phyloP scores from a whole-genome alignment of 331 rosid species.

The Quercus tomentella region DNA sequence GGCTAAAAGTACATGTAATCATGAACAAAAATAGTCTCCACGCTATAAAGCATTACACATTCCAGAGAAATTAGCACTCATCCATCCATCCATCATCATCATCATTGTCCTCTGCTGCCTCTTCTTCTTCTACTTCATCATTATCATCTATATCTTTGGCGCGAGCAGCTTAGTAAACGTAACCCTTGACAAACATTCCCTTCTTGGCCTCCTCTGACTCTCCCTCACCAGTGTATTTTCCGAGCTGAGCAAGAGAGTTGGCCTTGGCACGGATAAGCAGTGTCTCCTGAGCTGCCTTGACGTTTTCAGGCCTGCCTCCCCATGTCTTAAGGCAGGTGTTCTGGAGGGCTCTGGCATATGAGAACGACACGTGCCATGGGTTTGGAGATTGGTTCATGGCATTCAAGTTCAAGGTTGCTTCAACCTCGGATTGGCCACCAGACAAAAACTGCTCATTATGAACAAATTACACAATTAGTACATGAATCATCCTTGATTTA shows the following conservation, averaged over 20 bases:
- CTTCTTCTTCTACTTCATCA: slow-evolving; percentile 2
- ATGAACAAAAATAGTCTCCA: slow-evolving; percentile 60
- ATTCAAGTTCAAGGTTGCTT: slow-evolving; percentile 91
- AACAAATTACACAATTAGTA: slow-evolving; percentile 5
- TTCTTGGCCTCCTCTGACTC: slow-evolving; percentile 86
- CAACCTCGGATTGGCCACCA: slow-evolving; percentile 98
- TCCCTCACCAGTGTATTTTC: slow-evolving; percentile 91
- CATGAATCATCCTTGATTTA: not conserved
- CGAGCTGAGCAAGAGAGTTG: slow-evolving; percentile 94
- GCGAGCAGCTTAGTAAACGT: slow-evolving; percentile 50
- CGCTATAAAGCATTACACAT: slow-evolving; percentile 46
- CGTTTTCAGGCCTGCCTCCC: slow-evolving; percentile 89
- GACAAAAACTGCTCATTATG: slow-evolving; percentile 76
- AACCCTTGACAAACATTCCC: slow-evolving; percentile 80
- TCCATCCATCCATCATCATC: slow-evolving; percentile 7
- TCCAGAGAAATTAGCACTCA: slow-evolving; percentile 33
- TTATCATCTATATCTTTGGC: slow-evolving; percentile 3
- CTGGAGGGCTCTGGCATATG: slow-evolving; percentile 97
- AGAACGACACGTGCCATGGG: slow-evolving; percentile 99
- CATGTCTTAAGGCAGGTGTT: slow-evolving; percentile 89
- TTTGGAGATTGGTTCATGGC: slow-evolving; percentile 77
- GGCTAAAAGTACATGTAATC: slow-evolving; percentile 40
- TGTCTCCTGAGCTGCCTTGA: slow-evolving; percentile 77
- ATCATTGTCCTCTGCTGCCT: slow-evolving; percentile 5
- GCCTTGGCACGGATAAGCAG: slow-evolving; percentile 78